These are phyloP conservation scores for Coriolopsis trogii DNA, from an alignment of 1,284 basidiomycete genomes.

Conservation along the genomic window DNA sequence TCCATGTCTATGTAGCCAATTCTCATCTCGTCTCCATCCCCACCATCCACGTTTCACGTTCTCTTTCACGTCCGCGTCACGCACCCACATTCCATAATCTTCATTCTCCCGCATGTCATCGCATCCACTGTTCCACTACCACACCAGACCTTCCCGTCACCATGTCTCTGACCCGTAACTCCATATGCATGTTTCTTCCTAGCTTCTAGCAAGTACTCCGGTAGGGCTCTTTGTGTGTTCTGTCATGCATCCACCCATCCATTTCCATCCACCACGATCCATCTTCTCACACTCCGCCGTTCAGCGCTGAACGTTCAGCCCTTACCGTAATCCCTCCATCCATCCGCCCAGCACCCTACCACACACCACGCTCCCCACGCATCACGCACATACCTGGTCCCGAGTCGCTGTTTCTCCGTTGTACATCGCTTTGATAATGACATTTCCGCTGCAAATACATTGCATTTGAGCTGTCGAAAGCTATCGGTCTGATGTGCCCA, in stretches of 20 bases:
- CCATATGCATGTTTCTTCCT: too few relatives aligned
- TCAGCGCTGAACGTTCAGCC: too few relatives aligned
- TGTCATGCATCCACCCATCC: not conserved
- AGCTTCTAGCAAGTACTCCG: conserved; percentile 25
- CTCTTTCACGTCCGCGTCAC: not conserved
- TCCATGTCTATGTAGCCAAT: too few relatives aligned
- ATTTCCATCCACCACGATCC: not conserved
- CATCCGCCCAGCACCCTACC: conserved; percentile 12
- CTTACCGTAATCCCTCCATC: too few relatives aligned
- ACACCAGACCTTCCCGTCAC: conserved; percentile 9
- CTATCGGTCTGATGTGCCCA: too few relatives aligned
- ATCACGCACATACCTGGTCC: conserved; percentile 14
- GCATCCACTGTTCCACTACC: conserved; percentile 20
- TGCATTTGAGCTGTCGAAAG: conserved; percentile 15
- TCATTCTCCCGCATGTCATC: conserved; percentile 16
- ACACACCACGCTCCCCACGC: not conserved
- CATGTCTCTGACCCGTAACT: conserved; percentile 17
- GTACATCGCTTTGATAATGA: conserved; percentile 23
- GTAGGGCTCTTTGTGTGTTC: conserved; percentile 16
- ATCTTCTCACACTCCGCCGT: too few relatives aligned
- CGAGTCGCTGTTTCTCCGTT: conserved; percentile 20
- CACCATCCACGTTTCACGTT: not conserved
- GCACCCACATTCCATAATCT: too few relatives aligned
- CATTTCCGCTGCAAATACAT: conserved; percentile 12
- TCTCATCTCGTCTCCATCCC: not conserved